Base-by-base conservation (phyloP, 164 flowering plant species). In the Umbellularia californica region DNA sequence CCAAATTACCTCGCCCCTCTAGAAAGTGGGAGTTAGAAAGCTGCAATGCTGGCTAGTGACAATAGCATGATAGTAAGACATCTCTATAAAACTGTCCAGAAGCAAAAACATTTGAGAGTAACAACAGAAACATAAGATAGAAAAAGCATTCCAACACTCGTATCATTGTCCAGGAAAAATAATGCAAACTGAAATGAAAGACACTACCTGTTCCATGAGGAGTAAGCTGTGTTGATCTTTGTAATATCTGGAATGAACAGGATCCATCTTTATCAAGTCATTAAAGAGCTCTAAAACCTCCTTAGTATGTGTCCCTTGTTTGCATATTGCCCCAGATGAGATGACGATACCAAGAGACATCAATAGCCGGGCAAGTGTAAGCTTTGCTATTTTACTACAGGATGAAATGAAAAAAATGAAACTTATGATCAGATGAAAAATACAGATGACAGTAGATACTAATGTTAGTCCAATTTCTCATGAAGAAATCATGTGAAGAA, bases 371-470 rank as follows among this genome's bases (percentile, higher is more conserved):
- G 95, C 97, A 66, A 95, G 91, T 75, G 95, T 90, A 77, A 93
- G 95, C 88, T 88, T 95, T 71, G 92, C 94, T 76, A 95, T 91
- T 90, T 95, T 95, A 80, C 97, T 94, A 70, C 82, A 82, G 64
- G 27, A 23, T 33, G 24, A 67, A 72, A 75, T 0, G 50, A 74
- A 25, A 50, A 50, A 50, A 50, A 50, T 64, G 51, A 19, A 69
- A 33, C 69, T 35, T 65, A 58, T 55, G 30, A 10, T 72, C 41
- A 62, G 58, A 22, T 28, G 27, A 62, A 27, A 27, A 24, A 13
- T 20, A 33, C 17, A 25, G 4, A 25, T 41, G 12, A 33, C 2
- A 50, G 50, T 69, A 1, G 22, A 15, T 25, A 12, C 62, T 20
- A 14, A 65, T 65, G 70, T 25, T 58, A 58, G 2, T 63, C 50